phyloP scores from a whole-genome alignment of 2,329 filamentous ascomycete genomes.

The Hypoxylon sp. region DNA sequence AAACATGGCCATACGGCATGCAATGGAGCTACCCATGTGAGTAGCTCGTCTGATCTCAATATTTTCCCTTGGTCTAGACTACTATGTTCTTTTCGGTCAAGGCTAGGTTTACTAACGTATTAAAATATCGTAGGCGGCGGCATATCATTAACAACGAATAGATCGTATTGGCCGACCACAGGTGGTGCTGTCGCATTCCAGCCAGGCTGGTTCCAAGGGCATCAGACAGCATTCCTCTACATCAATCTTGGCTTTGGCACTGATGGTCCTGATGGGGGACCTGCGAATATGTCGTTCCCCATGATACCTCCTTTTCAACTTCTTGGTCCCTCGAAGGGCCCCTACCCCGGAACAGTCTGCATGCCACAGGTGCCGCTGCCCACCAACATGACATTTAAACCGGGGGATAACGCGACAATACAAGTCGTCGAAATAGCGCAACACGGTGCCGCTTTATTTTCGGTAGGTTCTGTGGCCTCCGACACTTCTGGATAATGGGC shows the following conservation, averaged over 20 bases:
- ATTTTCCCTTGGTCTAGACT: neutral
- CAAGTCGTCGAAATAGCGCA: constrained; percentile 80
- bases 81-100: constrained; percentile 20
- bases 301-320: constrained; percentile 89
- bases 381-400: constrained; percentile 75
- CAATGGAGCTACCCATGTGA: constrained; percentile 96
- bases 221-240: constrained; percentile 85
- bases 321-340: constrained; percentile 82
- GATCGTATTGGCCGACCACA: constrained; percentile 90
- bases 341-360: constrained; percentile 92
- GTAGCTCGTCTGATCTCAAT: constrained; percentile 52
- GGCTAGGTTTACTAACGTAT: constrained; percentile 2
- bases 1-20: constrained; percentile 88
- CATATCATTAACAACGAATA: constrained; percentile 81
- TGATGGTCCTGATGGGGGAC: constrained; percentile 73
- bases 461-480: constrained; percentile 64
- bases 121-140: constrained; percentile 78
- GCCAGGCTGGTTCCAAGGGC: constrained; percentile 96
- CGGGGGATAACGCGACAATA: constrained; percentile 87
- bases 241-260: constrained; percentile 91
- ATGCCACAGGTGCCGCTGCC: constrained; percentile 91
- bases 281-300: constrained; percentile 87
- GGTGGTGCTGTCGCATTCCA: constrained; percentile 93
- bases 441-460: constrained; percentile 80
- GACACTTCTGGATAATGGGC: neutral